Base-by-base conservation (phyloP, 805 yeast genomes). In the Candida morakotiae region DNA sequence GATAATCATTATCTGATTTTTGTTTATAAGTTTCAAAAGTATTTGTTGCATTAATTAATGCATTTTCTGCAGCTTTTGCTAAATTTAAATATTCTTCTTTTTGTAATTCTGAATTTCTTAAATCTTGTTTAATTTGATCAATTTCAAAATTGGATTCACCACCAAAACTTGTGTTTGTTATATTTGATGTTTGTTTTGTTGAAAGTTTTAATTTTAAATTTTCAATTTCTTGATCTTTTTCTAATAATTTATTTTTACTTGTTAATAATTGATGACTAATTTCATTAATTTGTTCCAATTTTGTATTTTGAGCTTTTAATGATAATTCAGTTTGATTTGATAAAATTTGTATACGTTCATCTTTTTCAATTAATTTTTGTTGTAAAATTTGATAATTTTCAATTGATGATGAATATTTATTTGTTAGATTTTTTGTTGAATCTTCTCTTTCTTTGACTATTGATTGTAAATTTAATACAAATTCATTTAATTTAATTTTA, bases 31-130 rank as follows among this genome's bases (percentile, higher is more conserved):
- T 49, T 20, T 65, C 86, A 52, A 73, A 82, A 1, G 81, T 64
- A 15, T 63, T 61, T 20, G 75, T 78, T 41, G 85, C 63, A 31
- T 70, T 65, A 26, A 62, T 58, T 26, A 86, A 64, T 4, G 88
- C 78, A 36, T 73, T 75, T 51, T 86, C 94, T 3, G 87, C 77
- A 10, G 83, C 77, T 35, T 60, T 59, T 0, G 88, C 79, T 28
- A 86, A 69, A n/a, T 63, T 64, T 39, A 79, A 75, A 52, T 81
- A 75, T 46, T 82, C 80, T n/a, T 68, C 68, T 8, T 75, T 70
- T 48, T 73, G 78, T n/a, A 72, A 64, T 45, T 75, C 74, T 1
- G 86, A 76, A 11, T 73, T 62, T 16, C 69, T 73, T 38, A 83
- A 67, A 38, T 81, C 86, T 31, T 68, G 64, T 37, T 71, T 66